Evolutionary conservation across 1,139 yeast genomes (phyloP), one percentile per base, ranked within the genome.

Genomic region (Geotrichum cucujoidarum): DNA sequence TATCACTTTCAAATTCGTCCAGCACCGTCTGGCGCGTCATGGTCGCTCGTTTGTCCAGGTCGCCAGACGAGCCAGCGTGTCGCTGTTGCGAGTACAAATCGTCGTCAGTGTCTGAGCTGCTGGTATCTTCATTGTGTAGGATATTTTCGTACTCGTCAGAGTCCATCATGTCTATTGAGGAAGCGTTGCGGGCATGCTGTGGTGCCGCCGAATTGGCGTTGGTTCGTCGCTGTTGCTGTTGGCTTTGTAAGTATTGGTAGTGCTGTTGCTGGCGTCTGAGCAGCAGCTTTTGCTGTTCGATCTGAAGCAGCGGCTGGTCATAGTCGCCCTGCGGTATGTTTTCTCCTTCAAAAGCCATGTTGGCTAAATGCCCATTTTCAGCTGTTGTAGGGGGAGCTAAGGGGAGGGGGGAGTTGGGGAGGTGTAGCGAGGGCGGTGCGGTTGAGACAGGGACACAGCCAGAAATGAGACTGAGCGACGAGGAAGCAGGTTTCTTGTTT

Each of bases 1-100:
- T 50, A 43, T 55, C 58, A 21, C 49, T 54, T 33, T 54, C 58
- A 37, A 55, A 55, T 21, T 55, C 57, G 21, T 54, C 55, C 33
- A 55, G 47, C 1, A 54, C 55, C 8, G 53, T 48, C 33, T 48
- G 48, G 11, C 54, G 47, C 22, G 51, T 48, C 55, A 53, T 53
- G 31, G 40, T 36, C 8, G 36, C 42, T 24, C 41, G 47, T 34
- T 36, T 37, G 37, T 31, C 17, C 14, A 8, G 13, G 11, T 4
- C 8, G 11, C 4, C 4, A 6, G 27, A 24, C 8, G 27, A 24
- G 27, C 27, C 27, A 6, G 27, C 27, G 27, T 10, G 8, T 6
- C 27, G 27, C 16, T 22, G n/a, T 3, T 18, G 39, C 16, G 11
- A 4, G 24, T 27, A 34, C 21, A 39, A n/a, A 14, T 37, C 37